phyloP scores from a whole-genome alignment of 2,329 filamentous ascomycete species.

The Penicillium sp. region DNA sequence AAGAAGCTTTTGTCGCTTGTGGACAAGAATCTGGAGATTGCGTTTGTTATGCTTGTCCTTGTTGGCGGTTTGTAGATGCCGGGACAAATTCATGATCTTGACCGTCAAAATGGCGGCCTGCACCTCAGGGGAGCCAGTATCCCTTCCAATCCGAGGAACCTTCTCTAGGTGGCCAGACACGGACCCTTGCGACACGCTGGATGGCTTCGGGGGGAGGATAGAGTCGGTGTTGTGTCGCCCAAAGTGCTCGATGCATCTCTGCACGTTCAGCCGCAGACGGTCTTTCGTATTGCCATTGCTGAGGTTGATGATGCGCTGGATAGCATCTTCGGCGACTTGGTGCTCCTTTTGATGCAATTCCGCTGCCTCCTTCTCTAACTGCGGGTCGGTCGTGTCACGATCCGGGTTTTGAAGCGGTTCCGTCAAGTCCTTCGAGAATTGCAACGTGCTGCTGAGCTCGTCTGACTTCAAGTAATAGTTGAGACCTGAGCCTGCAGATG shows the following conservation, averaged over 20 bases:
- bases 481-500: conserved; percentile 43
- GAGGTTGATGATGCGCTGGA: conserved; percentile 77
- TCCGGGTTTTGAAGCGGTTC: conserved; percentile 37
- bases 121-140: conserved; percentile 96
- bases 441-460: conserved; percentile 68
- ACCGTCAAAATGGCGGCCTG: conserved; percentile 93
- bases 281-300: conserved; percentile 78
- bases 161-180: conserved; percentile 42
- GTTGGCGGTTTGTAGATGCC: conserved; percentile 69
- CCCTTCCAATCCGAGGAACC: conserved; percentile 74
- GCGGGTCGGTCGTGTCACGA: conserved; percentile 39
- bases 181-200: conserved; percentile 47
- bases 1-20: conserved; percentile 85
- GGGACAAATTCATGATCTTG: conserved; percentile 82
- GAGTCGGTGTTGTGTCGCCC: conserved; percentile 87
- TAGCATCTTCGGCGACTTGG: conserved; percentile 69
- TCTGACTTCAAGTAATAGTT: conserved; percentile 74
- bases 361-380: conserved; percentile 39
- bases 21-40: conserved; percentile 81
- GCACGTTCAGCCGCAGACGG: conserved; percentile 76
- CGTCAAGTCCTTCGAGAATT: conserved; percentile 67
- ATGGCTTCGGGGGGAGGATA: conserved; percentile 62
- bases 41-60: conserved; percentile 95
- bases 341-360: conserved; percentile 59
- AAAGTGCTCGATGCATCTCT: conserved; percentile 82